Evolutionary conservation across 345 rosid genomes (phyloP), one percentile per base, ranked within the genome.

Genomic region (Eucalyptus sp.): DNA sequence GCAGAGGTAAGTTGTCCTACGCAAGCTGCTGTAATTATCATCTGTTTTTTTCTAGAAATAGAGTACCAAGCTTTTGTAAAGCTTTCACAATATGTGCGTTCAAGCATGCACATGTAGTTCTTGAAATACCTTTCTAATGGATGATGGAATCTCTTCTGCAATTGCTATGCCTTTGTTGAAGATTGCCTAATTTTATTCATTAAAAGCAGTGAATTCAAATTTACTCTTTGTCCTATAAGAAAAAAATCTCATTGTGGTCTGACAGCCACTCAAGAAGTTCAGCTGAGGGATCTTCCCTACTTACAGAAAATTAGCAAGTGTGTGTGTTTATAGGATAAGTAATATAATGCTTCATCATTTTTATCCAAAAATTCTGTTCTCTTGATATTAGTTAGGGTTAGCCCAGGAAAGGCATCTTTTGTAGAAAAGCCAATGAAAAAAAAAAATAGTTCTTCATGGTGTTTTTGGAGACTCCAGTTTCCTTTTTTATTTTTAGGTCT

Each of bases 1-100:
- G 94, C 95, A 31, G 99, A 98, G 99, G 99, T 94, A 94, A 92
- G 92, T 89, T 64, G n/a, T 43, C 29, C 29, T 4, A 20, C 2
- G 20, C 83, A 37, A 76, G 48, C 83, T 76, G 83, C 83, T 76
- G 29, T 37, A 76, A 76, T 76, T 76, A 10, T 76, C 46, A 10
- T 76, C 29, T 41, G 83, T 13, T 76, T 71, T 71, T 71, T 68
- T 41, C 48, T 76, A 76, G 48, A 76, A 76, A 43, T 22, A 41
- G 25, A 37, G 83, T 76, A 41, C 83, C 2, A 9, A 76, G 83
- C 83, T 76, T 6, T 76, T 76, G 29, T 20, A 76, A 76, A 17
- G 81, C 44, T 68, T 5, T 68, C 13, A 33, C 44, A 33, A 17
- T 68, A 68, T 68, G 81, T 37, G 22, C 2, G 4, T 41, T 33